Percentiles rank a stretch among this genome's conserved stretches.
Evolutionary conservation across 345 rosid species (phyloP).

Genomic region (Salix viminalis): DNA sequence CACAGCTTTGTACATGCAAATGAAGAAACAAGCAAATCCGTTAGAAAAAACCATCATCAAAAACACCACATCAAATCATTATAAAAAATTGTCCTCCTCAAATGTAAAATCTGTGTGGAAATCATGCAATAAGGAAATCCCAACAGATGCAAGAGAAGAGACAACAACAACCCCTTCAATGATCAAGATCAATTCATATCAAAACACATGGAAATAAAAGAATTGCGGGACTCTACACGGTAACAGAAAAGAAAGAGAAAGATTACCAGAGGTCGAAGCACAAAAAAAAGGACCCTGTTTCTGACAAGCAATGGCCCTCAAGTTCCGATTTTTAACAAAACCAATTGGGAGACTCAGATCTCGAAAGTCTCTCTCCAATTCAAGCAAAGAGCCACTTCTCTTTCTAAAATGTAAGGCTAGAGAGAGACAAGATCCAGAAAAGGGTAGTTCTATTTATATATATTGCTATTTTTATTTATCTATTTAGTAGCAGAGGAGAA

Average conservation of each 20-base stretch:
- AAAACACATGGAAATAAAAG: background rate
- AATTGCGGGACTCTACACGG: background rate
- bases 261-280: slow-evolving; percentile 8
- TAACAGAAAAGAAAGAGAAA: background rate
- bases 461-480: background rate
- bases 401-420: background rate
- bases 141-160: background rate
- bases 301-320: slow-evolving; percentile 15
- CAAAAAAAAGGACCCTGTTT: slow-evolving; percentile 15
- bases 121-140: background rate
- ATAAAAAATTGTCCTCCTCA: background rate
- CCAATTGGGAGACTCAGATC: slow-evolving; percentile 1
- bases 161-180: background rate
- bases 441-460: background rate
- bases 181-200: background rate
- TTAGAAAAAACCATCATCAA: background rate
- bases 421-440: background rate
- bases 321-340: background rate
- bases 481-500: background rate
- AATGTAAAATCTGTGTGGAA: background rate
- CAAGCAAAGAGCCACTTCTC: background rate
- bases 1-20: background rate
- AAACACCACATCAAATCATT: background rate
- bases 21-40: background rate
- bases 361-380: background rate